phyloP scores from a whole-genome alignment of 805 yeast species.

The Candida pseudoglaebosa region DNA sequence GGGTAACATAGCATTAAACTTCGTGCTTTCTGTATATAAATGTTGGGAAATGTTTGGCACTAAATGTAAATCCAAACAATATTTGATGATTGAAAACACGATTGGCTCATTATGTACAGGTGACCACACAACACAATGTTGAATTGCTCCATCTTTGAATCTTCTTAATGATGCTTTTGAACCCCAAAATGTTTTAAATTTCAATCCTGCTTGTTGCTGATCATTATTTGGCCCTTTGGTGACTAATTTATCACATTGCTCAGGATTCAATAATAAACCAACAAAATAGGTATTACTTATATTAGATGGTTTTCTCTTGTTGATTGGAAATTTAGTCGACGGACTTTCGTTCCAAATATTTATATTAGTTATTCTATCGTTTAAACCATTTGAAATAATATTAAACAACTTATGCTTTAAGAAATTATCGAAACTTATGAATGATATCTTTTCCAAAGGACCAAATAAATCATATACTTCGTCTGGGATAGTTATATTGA shows the following conservation, averaged over 20 bases:
- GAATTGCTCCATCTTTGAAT: conserved; percentile 88
- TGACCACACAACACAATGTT: conserved; percentile 88
- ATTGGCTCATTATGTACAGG: conserved; percentile 54
- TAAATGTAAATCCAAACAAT: conserved; percentile 62
- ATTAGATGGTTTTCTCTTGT: conserved; percentile 51
- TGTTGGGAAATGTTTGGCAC: conserved; percentile 37
- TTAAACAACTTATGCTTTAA: conserved; percentile 57
- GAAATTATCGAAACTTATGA: conserved; percentile 64
- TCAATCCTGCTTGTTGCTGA: conserved; percentile 50
- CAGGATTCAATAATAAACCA: conserved; percentile 67
- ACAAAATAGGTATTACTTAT: conserved; percentile 38
- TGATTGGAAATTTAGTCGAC: conserved; percentile 32
- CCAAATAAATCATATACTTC: conserved; percentile 49
- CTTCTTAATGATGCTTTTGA: conserved; percentile 77
- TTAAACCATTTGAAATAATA: conserved; percentile 55
- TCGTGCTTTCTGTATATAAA: conserved; percentile 34
- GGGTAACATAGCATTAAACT: conserved; percentile 53
- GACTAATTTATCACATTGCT: conserved; percentile 73
- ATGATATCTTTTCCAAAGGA: conserved; percentile 68
- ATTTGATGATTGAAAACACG: conserved; percentile 59
- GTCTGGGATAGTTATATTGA: conserved; percentile 49
- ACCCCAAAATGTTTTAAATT: conserved; percentile 89
- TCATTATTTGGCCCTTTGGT: conserved; percentile 79
- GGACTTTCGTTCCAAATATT: conserved; percentile 25
- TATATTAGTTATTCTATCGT: conserved; percentile 41